Conservation (phyloP, 73 alveolate genomes). For the Uronychia setigera region DNA sequence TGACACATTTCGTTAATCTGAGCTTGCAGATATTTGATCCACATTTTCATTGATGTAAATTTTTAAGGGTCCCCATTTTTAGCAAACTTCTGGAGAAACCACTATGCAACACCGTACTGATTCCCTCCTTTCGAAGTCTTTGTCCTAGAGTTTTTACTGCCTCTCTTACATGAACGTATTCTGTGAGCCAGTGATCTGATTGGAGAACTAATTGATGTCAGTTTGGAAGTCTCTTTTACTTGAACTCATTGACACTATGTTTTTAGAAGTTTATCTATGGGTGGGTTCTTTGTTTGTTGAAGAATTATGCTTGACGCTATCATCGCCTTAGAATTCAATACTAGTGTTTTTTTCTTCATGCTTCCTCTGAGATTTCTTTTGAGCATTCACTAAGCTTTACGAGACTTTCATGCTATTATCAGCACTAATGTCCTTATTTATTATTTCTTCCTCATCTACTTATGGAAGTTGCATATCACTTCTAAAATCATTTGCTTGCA, state of each 20-base stretch:
- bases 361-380: no score
- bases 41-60: neutral
- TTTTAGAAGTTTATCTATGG: neutral
- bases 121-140: neutral
- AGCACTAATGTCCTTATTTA: no score
- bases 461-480: no score
- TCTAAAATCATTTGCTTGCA: no score
- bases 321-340: no score
- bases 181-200: neutral
- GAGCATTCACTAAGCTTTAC: no score
- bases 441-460: no score
- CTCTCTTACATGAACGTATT: neutral
- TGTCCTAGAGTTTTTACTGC: neutral
- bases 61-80: neutral
- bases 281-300: neutral
- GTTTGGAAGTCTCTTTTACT: neutral
- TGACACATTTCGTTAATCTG: neutral
- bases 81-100: neutral
- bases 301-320: no score
- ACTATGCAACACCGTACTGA: neutral
- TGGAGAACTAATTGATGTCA: neutral
- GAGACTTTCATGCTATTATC: no score
- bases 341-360: no score
- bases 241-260: neutral
- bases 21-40: neutral